Conservation (phyloP, 768 basidiomycete species). For the Auriculariales sp. region DNA sequence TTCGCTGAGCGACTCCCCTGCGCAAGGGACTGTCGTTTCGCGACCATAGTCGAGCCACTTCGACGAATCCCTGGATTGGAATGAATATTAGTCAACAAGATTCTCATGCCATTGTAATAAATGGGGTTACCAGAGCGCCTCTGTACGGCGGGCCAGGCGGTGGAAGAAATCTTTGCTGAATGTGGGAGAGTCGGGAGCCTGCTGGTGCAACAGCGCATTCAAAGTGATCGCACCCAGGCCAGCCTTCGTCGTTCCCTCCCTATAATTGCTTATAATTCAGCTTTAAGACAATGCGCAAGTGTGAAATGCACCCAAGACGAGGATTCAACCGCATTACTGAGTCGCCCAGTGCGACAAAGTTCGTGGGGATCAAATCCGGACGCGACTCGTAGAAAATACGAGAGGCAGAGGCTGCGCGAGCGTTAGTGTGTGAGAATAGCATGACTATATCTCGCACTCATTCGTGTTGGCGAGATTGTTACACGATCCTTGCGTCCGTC, state of each 20-base stretch:
- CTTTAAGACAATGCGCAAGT: neutral
- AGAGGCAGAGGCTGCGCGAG: constrained; percentile 11
- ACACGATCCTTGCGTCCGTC: constrained; percentile 11
- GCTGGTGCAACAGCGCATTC: constrained; percentile 6
- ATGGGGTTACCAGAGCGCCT: neutral
- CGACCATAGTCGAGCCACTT: neutral
- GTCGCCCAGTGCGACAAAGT: constrained; percentile 23
- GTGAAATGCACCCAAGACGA: constrained; percentile 7
- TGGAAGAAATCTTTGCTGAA: neutral
- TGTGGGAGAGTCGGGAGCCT: neutral
- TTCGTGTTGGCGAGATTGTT: neutral
- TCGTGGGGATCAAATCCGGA: constrained; percentile 14
- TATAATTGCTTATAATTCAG: neutral
- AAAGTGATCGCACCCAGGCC: constrained; percentile 12
- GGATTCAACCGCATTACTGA: constrained; percentile 17
- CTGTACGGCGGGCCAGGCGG: neutral
- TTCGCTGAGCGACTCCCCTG: neutral
- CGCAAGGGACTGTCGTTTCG: neutral
- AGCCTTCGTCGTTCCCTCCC: constrained; percentile 13
- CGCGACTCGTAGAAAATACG: constrained; percentile 16
- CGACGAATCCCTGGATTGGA: neutral
- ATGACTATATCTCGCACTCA: neutral
- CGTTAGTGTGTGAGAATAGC: neutral
- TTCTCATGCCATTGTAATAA: constrained; percentile 4
- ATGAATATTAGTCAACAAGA: neutral